Percentiles rank a stretch among this genome's conserved stretches.
These are phyloP conservation scores for Aspergillus nanangensis DNA, from an alignment of 495 filamentous ascomycete genomes.

Conservation along the genomic window DNA sequence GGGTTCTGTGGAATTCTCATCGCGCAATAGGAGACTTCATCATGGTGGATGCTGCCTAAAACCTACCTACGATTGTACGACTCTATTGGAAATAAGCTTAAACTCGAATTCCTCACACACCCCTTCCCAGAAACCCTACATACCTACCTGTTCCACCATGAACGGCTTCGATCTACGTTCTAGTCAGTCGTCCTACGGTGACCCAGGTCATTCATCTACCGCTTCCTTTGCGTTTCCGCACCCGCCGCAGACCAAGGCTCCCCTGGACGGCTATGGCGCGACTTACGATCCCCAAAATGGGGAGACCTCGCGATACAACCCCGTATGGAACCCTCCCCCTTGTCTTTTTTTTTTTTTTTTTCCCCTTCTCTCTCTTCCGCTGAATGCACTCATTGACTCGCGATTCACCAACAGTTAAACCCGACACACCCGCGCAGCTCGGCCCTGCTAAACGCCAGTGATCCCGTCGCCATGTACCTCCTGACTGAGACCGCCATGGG, in stretches of 20 bases:
- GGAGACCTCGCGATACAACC: conserved; percentile 34
- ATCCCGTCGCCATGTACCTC: conserved; percentile 71
- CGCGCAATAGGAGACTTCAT: no score
- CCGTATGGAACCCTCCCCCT: conserved; percentile 34
- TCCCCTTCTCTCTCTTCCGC: background rate
- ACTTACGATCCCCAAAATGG: conserved; percentile 28
- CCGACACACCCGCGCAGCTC: conserved; percentile 34
- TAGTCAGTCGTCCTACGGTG: conserved; percentile 44
- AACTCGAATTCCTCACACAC: no score
- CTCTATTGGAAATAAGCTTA: no score
- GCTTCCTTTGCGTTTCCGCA: conserved; percentile 34
- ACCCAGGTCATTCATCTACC: conserved; percentile 39
- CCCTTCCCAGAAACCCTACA: no score
- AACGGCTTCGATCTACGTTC: conserved; percentile 39
- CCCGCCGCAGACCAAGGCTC: conserved; percentile 32
- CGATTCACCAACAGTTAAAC: conserved; percentile 24
- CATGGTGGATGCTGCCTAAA: no score
- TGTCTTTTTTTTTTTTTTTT: no score
- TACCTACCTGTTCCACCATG: conserved; percentile 24
- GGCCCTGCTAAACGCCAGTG: conserved; percentile 41
- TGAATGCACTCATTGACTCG: conserved; percentile 12
- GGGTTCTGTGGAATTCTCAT: no score
- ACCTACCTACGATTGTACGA: no score
- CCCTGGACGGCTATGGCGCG: conserved; percentile 45
- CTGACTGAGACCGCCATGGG: conserved; percentile 89